Base-by-base conservation (phyloP, 2,329 filamentous ascomycete genomes). In the Clonostachys chloroleuca region DNA sequence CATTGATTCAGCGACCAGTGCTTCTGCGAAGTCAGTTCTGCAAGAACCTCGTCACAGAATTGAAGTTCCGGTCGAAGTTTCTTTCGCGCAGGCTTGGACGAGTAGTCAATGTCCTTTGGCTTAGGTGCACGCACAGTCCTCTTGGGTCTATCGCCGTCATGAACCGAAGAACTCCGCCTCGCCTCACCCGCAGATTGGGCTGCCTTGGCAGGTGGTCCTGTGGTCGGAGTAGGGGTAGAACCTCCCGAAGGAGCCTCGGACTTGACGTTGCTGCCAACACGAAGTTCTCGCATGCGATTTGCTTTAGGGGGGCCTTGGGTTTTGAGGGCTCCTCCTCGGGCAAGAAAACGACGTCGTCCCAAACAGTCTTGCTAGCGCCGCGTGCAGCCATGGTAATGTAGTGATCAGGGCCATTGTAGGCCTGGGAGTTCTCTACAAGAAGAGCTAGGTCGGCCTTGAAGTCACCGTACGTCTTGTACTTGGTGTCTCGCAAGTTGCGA, bases 101-200 rank as follows among this genome's bases (percentile, higher is more conserved):
- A 81, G 62, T 96, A 97, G 8, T 92, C 87, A n/a, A 96, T 77
- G 61, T 97, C 94, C 55, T 92, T 92, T 51, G 86, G 83, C 60
- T 92, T 92, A 1, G 94, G 91, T 9, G 92, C 88, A 58, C 96
- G 90, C 47, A 97, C 96, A 13, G 92, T 90, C 46, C 94, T 86
- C 74, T 96, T 96, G 12, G 92, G 92, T 45, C 94, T 83, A 53
- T 83, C 80, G 48, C 85, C 87, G 55, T 91, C 89, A 5, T 80
- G 78, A 49, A 85, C 86, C 6, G 83, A 86, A 2, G 89, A 95
- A 58, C 95, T 90, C 17, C 92, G 87, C 46, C 94, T 86, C 53
- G 60, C 52, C 40, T 63, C 58, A 10, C 55, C 45, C 6, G 53
- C 46, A 14, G 58, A 54, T n/a, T 54, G 37, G 18, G 48, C 24